phyloP scores from a whole-genome alignment of 2,329 filamentous ascomycete species.

The Trichoderma hamatum region DNA sequence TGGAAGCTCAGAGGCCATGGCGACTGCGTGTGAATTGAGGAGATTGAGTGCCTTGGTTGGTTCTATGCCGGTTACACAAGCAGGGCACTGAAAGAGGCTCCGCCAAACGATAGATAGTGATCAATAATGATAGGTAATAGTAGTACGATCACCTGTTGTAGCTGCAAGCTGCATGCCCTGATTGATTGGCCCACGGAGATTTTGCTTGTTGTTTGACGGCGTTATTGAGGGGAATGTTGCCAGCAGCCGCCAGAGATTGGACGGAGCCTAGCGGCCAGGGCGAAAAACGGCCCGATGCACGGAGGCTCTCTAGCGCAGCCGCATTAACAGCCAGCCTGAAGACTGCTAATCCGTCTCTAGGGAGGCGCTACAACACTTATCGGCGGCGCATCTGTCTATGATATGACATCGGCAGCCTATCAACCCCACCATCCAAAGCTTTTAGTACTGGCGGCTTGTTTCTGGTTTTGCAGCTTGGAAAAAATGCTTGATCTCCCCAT shows the following conservation, averaged over 20 bases:
- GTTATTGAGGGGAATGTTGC: conserved; percentile 5
- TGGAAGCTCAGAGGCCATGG: conserved; percentile 43
- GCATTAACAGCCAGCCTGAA: not conserved
- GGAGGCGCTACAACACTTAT: conserved; percentile 13
- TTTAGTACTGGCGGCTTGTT: conserved; percentile 24
- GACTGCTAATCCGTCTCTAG: not conserved
- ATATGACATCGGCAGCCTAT: conserved; percentile 25
- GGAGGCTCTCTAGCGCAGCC: conserved; percentile 10
- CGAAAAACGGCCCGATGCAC: conserved; percentile 24
- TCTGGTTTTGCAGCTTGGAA: conserved; percentile 3
- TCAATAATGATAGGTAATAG: not conserved
- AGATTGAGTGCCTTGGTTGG: not conserved
- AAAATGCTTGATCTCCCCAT: conserved; percentile 29
- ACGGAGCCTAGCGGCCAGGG: conserved; percentile 1
- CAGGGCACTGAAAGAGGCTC: not conserved
- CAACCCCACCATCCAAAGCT: conserved; percentile 30
- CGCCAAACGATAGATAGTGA: not conserved
- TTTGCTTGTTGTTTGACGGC: conserved; percentile 16
- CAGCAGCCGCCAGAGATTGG: conserved; percentile 6
- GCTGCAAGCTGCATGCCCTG: not conserved
- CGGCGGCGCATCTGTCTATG: not conserved
- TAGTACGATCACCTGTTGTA: not conserved
- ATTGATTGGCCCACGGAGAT: conserved; percentile 14
- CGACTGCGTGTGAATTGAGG: not conserved
- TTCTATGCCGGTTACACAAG: not conserved